phyloP scores from a whole-genome alignment of 2,329 filamentous ascomycete genomes.

The Colletotrichum ledebouriae region DNA sequence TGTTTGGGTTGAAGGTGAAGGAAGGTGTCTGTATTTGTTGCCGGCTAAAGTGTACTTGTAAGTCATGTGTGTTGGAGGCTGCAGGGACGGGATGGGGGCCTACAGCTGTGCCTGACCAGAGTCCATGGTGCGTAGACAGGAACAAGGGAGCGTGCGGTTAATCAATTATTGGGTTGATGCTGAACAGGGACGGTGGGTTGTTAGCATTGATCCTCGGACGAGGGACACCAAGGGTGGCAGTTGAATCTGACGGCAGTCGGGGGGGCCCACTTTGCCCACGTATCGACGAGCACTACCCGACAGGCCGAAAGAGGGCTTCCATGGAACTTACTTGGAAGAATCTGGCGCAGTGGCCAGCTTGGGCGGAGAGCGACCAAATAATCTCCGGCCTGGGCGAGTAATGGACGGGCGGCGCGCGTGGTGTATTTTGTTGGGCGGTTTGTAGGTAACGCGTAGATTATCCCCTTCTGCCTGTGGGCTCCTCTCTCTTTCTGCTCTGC shows the following conservation, averaged over 20 bases:
- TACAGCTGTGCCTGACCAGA: slow-evolving; percentile 67
- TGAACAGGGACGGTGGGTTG: slow-evolving; percentile 49
- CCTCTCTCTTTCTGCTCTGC: slow-evolving; percentile 16
- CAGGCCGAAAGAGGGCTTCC: slow-evolving; percentile 49
- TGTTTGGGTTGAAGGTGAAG: slow-evolving; percentile 63
- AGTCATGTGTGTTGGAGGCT: slow-evolving; percentile 45
- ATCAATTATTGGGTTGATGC: slow-evolving; percentile 55
- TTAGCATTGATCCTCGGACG: slow-evolving; percentile 56
- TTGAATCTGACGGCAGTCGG: slow-evolving; percentile 45
- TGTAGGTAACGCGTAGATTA: slow-evolving; percentile 55
- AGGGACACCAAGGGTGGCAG: slow-evolving; percentile 48
- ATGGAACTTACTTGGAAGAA: slow-evolving; percentile 57
- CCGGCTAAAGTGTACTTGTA: slow-evolving; percentile 59
- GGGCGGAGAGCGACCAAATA: slow-evolving; percentile 45
- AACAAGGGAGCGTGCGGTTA: slow-evolving; percentile 52
- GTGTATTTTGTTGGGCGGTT: slow-evolving; percentile 31
- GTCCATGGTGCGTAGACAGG: slow-evolving; percentile 61
- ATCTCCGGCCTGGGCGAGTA: slow-evolving; percentile 48
- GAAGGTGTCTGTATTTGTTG: slow-evolving; percentile 64
- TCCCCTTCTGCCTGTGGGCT: slow-evolving; percentile 29
- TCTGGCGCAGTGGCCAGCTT: slow-evolving; percentile 51
- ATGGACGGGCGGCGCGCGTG: slow-evolving; percentile 43
- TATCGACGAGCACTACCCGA: slow-evolving; percentile 54
- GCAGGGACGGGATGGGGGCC: slow-evolving; percentile 48
- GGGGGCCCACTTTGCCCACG: slow-evolving; percentile 49